These are phyloP conservation scores for Calvatia gigantea DNA, from an alignment of 768 basidiomycete species.

Conservation along the genomic window DNA sequence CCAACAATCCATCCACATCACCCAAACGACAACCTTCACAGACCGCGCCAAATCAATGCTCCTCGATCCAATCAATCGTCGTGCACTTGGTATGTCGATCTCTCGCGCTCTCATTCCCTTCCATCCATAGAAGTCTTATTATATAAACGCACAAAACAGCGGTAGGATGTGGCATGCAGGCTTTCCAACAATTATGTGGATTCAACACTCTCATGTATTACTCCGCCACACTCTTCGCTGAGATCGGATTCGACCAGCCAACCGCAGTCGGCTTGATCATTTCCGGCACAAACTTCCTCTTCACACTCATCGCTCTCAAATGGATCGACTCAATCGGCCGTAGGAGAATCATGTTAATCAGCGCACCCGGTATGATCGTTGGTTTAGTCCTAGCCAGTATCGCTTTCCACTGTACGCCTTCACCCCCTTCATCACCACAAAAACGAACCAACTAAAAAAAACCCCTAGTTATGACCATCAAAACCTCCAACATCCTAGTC, in stretches of 20 bases:
- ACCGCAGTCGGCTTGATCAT: slow-evolving; percentile 79
- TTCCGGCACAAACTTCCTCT: slow-evolving; percentile 75
- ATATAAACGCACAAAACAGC: slow-evolving; percentile 33
- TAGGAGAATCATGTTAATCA: slow-evolving; percentile 65
- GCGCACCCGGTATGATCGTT: slow-evolving; percentile 70
- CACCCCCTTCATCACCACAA: not conserved
- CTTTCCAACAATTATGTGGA: slow-evolving; percentile 79
- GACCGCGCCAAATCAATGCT: slow-evolving; percentile 55
- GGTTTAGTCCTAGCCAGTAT: slow-evolving; percentile 61
- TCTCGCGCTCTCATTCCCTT: not conserved
- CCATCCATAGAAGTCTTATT: not conserved
- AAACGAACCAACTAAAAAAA: not conserved
- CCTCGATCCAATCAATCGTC: slow-evolving; percentile 53
- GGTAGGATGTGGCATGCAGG: slow-evolving; percentile 78
- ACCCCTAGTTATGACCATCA: slow-evolving; percentile 49
- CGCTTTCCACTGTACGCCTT: slow-evolving; percentile 59
- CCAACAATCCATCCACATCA: slow-evolving; percentile 56
- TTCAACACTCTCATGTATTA: slow-evolving; percentile 81
- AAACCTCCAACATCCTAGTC: slow-evolving; percentile 58
- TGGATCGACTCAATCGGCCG: slow-evolving; percentile 72
- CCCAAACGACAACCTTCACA: slow-evolving; percentile 56
- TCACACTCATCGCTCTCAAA: slow-evolving; percentile 71
- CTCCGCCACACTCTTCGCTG: slow-evolving; percentile 74
- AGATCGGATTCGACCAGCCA: slow-evolving; percentile 79
- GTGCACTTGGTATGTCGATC: slow-evolving; percentile 59